Percentiles rank a stretch among this genome's conserved stretches.
Conservation (phyloP, 257 asterid genomes). For the Henckelia pumila region DNA sequence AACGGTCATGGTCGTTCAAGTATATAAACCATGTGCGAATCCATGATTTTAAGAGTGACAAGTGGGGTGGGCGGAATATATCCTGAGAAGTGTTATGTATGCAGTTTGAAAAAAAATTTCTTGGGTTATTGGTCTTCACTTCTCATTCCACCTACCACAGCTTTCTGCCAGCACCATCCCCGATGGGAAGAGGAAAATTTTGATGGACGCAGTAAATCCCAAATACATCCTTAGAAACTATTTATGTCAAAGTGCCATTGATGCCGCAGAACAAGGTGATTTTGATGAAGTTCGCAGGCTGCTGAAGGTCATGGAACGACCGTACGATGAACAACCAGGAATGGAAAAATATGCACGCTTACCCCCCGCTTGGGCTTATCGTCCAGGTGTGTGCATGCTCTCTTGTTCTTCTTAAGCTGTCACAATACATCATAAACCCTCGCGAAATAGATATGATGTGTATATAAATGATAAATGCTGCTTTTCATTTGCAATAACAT, state of each 20-base stretch:
- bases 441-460: conserved; percentile 27
- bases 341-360: conserved; percentile 93
- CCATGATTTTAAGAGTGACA: not conserved
- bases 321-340: conserved; percentile 90
- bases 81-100: not conserved
- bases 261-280: conserved; percentile 87
- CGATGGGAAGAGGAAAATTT: conserved; percentile 65
- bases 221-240: conserved; percentile 87
- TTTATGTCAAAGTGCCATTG: conserved; percentile 92
- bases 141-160: conserved; percentile 32
- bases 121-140: not conserved
- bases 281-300: conserved; percentile 72
- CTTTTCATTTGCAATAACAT: conserved; percentile 24
- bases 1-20: not conserved
- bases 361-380: conserved; percentile 99
- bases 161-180: conserved; percentile 58
- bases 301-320: conserved; percentile 68
- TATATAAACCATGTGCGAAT: not conserved
- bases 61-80: not conserved
- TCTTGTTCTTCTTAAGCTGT: conserved; percentile 83
- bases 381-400: conserved; percentile 98
- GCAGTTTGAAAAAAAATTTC: not conserved
- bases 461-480: conserved; percentile 39
- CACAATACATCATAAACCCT: conserved; percentile 6
- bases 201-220: conserved; percentile 86